Percentiles rank a stretch among this genome's conserved stretches.
Conservation (phyloP, 306 rosid species). For the Luffa acutangula region DNA sequence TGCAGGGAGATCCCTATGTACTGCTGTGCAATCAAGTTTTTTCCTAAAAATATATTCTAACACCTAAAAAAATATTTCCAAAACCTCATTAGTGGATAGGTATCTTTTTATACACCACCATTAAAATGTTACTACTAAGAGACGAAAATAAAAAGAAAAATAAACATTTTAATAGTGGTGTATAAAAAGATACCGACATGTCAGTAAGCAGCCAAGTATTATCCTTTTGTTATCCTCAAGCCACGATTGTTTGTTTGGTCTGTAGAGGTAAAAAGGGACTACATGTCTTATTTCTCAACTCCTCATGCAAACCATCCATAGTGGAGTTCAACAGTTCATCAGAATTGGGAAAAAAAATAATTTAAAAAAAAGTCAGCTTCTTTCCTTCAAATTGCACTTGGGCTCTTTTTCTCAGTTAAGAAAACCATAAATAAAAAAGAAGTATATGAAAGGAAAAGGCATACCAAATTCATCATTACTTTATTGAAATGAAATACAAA, state of each 20-base stretch:
- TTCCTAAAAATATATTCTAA: too few species aligned
- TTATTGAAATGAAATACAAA: background rate
- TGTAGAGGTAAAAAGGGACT: background rate
- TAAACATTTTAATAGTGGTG: too few species aligned
- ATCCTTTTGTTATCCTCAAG: background rate
- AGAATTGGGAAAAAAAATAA: background rate
- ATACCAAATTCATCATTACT: background rate
- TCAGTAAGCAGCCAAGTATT: too few species aligned
- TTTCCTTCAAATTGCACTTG: slow-evolving; percentile 16
- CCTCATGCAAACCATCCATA: slow-evolving; percentile 45
- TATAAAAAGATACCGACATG: too few species aligned
- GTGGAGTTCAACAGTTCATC: slow-evolving; percentile 31
- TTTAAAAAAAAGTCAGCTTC: background rate
- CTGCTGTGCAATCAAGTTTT: too few species aligned
- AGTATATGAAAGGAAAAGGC: background rate
- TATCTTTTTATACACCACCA: too few species aligned
- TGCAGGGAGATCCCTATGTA: too few species aligned
- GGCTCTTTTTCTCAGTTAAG: slow-evolving; percentile 16
- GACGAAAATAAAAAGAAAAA: too few species aligned
- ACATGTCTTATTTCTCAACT: slow-evolving; percentile 17
- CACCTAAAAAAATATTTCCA: too few species aligned
- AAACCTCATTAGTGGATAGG: too few species aligned
- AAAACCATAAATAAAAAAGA: background rate
- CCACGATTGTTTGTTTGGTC: background rate
- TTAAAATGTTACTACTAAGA: too few species aligned